phyloP scores from a whole-genome alignment of 129 eudicot genomes.

The Chrysanthemum lavandulifolium region DNA sequence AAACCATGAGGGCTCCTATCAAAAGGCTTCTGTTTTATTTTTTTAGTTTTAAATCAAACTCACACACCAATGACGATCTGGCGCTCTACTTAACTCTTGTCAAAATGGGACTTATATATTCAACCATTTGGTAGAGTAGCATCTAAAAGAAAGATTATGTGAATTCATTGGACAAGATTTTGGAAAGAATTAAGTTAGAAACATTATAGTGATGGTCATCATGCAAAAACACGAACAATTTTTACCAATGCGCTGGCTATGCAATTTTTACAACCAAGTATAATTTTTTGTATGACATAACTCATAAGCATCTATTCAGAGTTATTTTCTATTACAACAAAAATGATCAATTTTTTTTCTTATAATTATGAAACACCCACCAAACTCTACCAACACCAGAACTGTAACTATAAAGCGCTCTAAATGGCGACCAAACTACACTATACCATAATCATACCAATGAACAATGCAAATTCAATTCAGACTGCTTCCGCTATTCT shows the following conservation, averaged over 20 bases:
- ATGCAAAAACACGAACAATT: neutral
- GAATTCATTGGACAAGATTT: too few species aligned
- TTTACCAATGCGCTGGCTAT: neutral
- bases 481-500: neutral
- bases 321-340: neutral
- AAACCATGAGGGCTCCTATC: neutral
- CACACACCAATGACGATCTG: too few species aligned
- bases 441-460: neutral
- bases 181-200: neutral
- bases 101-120: too few species aligned
- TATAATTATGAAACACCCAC: neutral
- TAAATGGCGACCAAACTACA: neutral
- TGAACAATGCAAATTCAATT: neutral
- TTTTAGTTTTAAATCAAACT: too few species aligned
- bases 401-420: neutral
- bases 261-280: neutral
- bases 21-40: too few species aligned
- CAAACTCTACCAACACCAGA: neutral
- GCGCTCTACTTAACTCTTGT: too few species aligned
- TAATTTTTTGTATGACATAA: neutral
- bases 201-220: neutral
- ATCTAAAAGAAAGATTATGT: too few species aligned
- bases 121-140: too few species aligned
- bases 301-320: neutral
- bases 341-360: neutral